Evolutionary conservation across 495 filamentous ascomycete genomes (phyloP).

Genomic region (Pyrenula aspistea): DNA sequence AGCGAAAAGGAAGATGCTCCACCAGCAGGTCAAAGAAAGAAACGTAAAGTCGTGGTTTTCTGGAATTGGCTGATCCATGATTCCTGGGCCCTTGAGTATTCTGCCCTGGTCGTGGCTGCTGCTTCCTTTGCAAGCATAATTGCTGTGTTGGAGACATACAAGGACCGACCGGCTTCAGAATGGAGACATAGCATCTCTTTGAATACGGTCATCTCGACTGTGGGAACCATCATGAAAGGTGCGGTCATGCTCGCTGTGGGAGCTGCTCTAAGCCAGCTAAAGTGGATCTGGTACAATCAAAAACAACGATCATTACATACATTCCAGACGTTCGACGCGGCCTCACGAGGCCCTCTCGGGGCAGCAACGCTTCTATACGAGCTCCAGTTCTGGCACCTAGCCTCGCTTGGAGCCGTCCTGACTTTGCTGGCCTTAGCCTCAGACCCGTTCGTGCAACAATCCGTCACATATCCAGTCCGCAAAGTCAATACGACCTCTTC

Average conservation of each 20-base stretch:
- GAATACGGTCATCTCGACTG: constrained; percentile 21
- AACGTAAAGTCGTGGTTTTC: not conserved
- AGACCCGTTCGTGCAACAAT: constrained; percentile 21
- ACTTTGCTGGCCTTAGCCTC: constrained; percentile 17
- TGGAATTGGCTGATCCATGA: not conserved
- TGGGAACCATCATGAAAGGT: constrained; percentile 18
- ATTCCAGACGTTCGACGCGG: constrained; percentile 21
- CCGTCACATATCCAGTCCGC: constrained; percentile 11
- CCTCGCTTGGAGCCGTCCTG: constrained; percentile 16
- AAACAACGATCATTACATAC: constrained; percentile 10
- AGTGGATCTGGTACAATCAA: constrained; percentile 21
- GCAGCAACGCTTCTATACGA: constrained; percentile 8
- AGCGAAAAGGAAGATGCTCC: no score
- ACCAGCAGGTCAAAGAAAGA: no score
- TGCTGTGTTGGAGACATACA: not conserved
- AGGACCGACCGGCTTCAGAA: not conserved
- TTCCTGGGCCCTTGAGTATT: constrained; percentile 18
- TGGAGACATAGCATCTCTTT: constrained; percentile 11
- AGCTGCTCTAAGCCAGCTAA: constrained; percentile 20
- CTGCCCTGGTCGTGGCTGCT: constrained; percentile 4
- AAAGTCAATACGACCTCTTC: not conserved
- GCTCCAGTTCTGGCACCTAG: constrained; percentile 6
- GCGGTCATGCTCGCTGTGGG: constrained; percentile 16
- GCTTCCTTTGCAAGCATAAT: constrained; percentile 2
- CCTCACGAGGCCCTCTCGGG: constrained; percentile 26